Evolutionary conservation across 768 basidiomycete genomes (phyloP), one percentile per base, ranked within the genome.

Genomic region (Leccinum truebloodii): DNA sequence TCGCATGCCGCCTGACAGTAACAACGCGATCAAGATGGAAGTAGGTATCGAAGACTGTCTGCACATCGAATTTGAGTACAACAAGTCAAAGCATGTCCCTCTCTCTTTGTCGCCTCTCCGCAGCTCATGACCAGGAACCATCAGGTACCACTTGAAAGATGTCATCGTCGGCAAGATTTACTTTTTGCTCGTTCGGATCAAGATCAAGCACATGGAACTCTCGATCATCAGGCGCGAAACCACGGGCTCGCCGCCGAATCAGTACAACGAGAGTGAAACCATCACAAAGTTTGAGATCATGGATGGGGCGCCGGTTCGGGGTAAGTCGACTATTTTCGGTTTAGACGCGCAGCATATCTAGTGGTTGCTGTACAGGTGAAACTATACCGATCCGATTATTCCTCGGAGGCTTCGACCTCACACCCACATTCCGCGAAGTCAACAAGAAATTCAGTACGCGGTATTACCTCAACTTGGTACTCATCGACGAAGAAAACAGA

Each of bases 91-190:
- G 96, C 93, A 60, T 64, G 90, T 80, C 14, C 18, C 44, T 1
- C 4, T 46, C 20, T 35, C 16, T 6, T 50, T 20, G 32, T 37
- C 49, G n/a, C 58, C 18, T 48, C n/a, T 48, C 41, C 12, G 54
- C 14, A 14, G 52, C 20, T 39, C 37, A 32, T 65, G 59, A 56
- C 61, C 18, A 34, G 34, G 8, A 13, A 48, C 41, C 16, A 52
- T 48, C 20, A 99, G 96, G 77, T 99, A 99, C 76, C 97, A 99
- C 72, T 77, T 98, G 61, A 98, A 98, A 77, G 96, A 98, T 71
- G 97, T 98, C 55, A 98, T 98, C 51, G 95, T 99, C 30, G 97
- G 97, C 75, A 98, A 98, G 81, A 98, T 98, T 73, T 98, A 96
- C 80, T 98, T 99, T 80, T 81, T 99, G 54, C 88, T 98, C 48